phyloP scores from a whole-genome alignment of 2,329 filamentous ascomycete genomes.

The Amylocarpus encephaloides region DNA sequence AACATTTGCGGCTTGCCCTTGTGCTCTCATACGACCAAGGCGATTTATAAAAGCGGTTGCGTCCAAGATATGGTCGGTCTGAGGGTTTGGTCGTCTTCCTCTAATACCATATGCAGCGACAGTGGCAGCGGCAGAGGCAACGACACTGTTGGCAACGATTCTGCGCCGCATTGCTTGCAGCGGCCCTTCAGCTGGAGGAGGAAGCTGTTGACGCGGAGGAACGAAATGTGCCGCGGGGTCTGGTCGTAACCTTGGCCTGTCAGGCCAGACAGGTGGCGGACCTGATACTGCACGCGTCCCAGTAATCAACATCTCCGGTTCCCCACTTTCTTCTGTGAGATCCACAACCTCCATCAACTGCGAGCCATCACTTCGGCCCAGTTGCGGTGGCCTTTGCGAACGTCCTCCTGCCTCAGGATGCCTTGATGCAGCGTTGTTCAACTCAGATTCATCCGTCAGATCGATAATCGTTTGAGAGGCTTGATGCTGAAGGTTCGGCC shows the following conservation, averaged over 20 bases:
- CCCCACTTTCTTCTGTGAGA: constrained; percentile 43
- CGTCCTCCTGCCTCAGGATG: constrained; percentile 4
- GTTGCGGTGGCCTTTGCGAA: constrained; percentile 21
- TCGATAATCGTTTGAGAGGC: constrained; percentile 30
- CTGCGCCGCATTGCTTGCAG: background rate
- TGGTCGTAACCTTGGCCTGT: background rate
- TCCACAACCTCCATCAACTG: constrained; percentile 40
- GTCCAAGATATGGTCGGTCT: no score
- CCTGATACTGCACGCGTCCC: constrained; percentile 20
- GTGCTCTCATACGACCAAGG: no score
- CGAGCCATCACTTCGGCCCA: constrained; percentile 26
- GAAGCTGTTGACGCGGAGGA: constrained; percentile 3
- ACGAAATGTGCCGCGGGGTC: constrained; percentile 8
- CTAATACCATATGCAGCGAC: no score
- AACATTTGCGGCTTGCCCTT: no score
- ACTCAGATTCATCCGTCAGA: constrained; percentile 25
- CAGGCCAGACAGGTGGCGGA: constrained; percentile 6
- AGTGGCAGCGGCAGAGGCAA: no score
- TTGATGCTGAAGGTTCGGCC: constrained; percentile 22
- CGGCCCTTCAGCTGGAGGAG: background rate
- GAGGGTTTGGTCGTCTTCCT: no score
- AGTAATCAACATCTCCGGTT: constrained; percentile 31
- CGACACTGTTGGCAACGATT: background rate
- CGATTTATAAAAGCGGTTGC: no score
- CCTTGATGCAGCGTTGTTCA: background rate